phyloP scores from a whole-genome alignment of 2,329 filamentous ascomycete genomes.

The Curvularia sp. region DNA sequence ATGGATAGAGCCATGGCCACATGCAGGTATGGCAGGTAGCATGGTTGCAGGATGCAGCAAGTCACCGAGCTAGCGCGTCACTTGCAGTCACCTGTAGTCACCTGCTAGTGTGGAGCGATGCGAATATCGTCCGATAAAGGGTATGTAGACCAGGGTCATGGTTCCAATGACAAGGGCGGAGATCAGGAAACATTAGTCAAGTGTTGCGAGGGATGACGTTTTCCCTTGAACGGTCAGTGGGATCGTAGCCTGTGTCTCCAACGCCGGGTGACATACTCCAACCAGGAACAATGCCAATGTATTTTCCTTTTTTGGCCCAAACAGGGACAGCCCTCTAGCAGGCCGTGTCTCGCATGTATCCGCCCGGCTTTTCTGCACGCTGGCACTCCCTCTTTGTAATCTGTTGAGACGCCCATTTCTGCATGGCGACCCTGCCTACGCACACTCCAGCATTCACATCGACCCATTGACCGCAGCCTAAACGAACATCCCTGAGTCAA shows the following conservation, averaged over 20 bases:
- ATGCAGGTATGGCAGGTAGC: slow-evolving; percentile 14
- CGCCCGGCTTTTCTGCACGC: background rate
- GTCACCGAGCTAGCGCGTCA: slow-evolving; percentile 11
- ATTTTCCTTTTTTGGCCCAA: background rate
- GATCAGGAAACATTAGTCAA: background rate
- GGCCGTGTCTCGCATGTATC: background rate
- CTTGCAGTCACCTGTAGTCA: background rate
- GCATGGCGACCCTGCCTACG: background rate
- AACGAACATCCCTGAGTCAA: background rate
- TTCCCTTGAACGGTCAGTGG: background rate
- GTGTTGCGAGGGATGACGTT: background rate
- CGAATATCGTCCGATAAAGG: background rate
- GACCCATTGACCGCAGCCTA: background rate
- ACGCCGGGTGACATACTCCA: background rate
- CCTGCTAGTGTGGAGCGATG: slow-evolving; percentile 6
- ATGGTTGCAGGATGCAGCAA: slow-evolving; percentile 12
- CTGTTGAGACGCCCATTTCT: slow-evolving; percentile 1
- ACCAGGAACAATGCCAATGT: background rate
- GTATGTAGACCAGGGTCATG: background rate
- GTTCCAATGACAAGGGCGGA: background rate
- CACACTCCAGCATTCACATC: background rate
- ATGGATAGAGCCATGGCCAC: slow-evolving; percentile 10
- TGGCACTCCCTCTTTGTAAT: background rate
- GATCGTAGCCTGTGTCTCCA: background rate
- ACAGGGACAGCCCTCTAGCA: background rate